Evolutionary conservation across 176 grass and related monocot species (phyloP).

Genomic region (Aegilops umbellulata): DNA sequence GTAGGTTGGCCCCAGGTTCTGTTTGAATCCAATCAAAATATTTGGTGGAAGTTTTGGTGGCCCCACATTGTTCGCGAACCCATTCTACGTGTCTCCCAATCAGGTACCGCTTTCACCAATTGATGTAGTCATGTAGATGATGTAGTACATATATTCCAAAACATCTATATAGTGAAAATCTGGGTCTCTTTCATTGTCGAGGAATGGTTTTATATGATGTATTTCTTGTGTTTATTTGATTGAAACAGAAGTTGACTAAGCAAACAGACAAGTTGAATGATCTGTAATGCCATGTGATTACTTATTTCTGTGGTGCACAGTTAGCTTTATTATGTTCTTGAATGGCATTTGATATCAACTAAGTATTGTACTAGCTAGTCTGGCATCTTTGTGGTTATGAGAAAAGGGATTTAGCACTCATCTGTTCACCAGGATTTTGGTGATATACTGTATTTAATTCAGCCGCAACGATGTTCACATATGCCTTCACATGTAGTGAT

Average conservation of each 20-base stretch:
- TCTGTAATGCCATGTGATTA: not conserved
- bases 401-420: not conserved
- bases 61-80: constrained; percentile 65
- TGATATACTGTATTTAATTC: not conserved
- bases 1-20: constrained; percentile 94
- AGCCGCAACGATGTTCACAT: too few relatives aligned
- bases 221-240: not conserved
- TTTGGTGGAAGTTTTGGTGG: constrained; percentile 95
- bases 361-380: too few relatives aligned
- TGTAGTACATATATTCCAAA: not conserved
- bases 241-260: not conserved
- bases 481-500: too few relatives aligned
- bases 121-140: not conserved
- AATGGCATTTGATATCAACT: not conserved
- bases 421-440: not conserved
- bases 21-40: constrained; percentile 99
- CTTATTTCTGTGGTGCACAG: not conserved
- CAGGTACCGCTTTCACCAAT: constrained; percentile 53
- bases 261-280: not conserved
- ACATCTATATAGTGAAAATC: not conserved
- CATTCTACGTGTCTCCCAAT: constrained; percentile 83
- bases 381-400: not conserved
- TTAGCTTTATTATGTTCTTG: not conserved
- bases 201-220: not conserved
- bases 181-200: not conserved